Base-by-base conservation (phyloP, 78 protist species). In the Pigoraptor vietnamica region DNA sequence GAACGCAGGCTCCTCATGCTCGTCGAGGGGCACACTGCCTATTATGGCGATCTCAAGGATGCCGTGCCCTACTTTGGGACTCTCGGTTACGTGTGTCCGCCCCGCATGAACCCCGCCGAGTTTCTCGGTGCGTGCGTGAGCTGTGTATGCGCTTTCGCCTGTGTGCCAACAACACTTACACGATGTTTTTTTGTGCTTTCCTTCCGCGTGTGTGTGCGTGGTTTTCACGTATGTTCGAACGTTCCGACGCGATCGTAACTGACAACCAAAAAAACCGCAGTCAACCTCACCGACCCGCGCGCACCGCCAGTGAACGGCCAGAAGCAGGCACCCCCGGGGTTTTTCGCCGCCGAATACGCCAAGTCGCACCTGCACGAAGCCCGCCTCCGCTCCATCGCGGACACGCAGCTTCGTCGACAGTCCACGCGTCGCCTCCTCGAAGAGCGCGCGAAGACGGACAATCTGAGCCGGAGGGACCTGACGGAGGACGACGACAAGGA, bases 51-150 rank as follows among this genome's bases (percentile, higher is more conserved):
- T 10, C 34, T 81, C 25, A 25, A 24, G 25, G 83, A 86, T 24
- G 89, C 87, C 24, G 23, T 67, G 40, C 14, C 25, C 56, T 89
- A 91, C 90, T 94, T 94, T 37, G 37, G n/a, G 32, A 0, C 32
- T 6, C 89, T 86, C 21, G 95, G 95, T 2, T 81, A 24, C 90
- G 56, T 91, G 33, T 89, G 79, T 84, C 91, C 89, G 23, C 84
- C 84, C 84, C 9, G 14, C 9, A 25, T 25, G 84, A 79, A 79
- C 84, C 84, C 84, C 1, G 84, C 84, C 84, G 84, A 79, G 1
- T 79, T 79, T 25, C n/a, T 79, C 35, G 84, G 83, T 91, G 24
- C 29, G 67, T 48, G 67, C 67, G 29, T 48, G 67, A 6, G 14
- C 29, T 14, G 14, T 48, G 67, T 48, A n/a, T n/a, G n/a, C n/a